A percentile compares a stretch with the other conserved stretches of the same genome.
These are phyloP conservation scores for Aspergillus fumigatus DNA, from an alignment of 2,329 filamentous ascomycete species.

Conservation along the genomic window DNA sequence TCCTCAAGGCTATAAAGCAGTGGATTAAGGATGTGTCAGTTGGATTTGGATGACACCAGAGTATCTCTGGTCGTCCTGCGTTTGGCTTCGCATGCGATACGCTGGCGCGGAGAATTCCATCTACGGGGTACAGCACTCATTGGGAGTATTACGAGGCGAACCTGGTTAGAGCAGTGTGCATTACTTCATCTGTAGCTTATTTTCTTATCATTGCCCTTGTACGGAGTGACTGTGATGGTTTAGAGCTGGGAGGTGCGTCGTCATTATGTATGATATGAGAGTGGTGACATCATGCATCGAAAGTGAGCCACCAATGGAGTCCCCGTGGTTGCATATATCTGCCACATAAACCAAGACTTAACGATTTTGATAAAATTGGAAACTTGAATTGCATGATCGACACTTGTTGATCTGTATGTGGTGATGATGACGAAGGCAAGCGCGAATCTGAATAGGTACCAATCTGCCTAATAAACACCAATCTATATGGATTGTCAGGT, in stretches of 20 bases:
- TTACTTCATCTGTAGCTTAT: not conserved
- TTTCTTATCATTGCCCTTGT: not conserved
- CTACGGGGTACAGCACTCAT: not conserved
- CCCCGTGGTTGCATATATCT: not conserved
- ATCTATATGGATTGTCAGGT: no score
- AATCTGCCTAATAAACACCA: no score
- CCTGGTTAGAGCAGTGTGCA: not conserved
- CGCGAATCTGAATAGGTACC: no score
- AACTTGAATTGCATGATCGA: not conserved
- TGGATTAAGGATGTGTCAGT: not conserved
- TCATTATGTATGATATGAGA: not conserved
- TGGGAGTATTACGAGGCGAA: not conserved
- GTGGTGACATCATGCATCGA: not conserved
- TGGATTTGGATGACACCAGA: not conserved
- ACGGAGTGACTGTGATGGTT: not conserved
- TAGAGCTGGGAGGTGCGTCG: not conserved
- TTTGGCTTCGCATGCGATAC: not conserved
- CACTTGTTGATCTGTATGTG: not conserved
- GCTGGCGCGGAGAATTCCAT: not conserved
- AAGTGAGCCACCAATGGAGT: not conserved
- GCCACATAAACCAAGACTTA: not conserved
- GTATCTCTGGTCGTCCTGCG: not conserved
- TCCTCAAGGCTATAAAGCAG: not conserved
- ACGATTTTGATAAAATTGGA: not conserved
- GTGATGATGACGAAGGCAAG: not conserved